Base-by-base conservation (phyloP, 768 basidiomycete genomes). In the Calocera cornea region DNA sequence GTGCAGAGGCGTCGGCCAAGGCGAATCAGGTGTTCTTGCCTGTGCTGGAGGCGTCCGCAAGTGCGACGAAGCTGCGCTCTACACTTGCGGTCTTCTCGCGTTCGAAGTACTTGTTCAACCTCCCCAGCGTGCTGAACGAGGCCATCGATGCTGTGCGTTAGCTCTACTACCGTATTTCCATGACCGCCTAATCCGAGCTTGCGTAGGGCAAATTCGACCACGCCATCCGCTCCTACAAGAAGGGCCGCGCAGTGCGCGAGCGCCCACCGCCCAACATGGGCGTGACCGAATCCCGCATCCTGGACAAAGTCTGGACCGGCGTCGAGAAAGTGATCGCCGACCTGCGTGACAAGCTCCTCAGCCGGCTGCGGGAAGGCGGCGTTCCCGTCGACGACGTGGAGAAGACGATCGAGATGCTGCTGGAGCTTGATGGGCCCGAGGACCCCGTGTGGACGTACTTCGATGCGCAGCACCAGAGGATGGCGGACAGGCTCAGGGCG, bases 41-140 rank as follows among this genome's bases (percentile, higher is more conserved):
- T 1, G 91, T 97, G 33, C 82, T 99, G 44, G 95, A 98, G 75
- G 97, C 97, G 70, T 86, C 94, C 1, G 87, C 91, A 34, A 98
- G 97, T 74, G 93, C 95, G 16, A 87, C 92, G 73, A 92, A 94
- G 75, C 79, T 99, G 2, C 87, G 91, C 40, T 91, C 89, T 0
- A 97, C 97, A 0, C 84, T 98, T 5, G 89, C 92, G 36, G 92
- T 98, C 22, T 97, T 99, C 70, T 95, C 98, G 72, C 84, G 93
- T 47, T 95, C 92, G 64, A 95, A 95, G 73, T 99, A 97, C 82
- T 92, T 98, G 77, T 98, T 98, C 83, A 97, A 95, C 73, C 83
- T 99, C n/a, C 95, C 97, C 0, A 88, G 89, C 34, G 87, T 88
- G 54, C 84, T 99, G 27, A 82, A 90, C 27, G 95, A 95, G 74